A percentile compares a stretch with the other conserved stretches of the same genome.
Conservation (phyloP, 495 filamentous ascomycete genomes). For the Friedmanniomyces endolithicus region DNA sequence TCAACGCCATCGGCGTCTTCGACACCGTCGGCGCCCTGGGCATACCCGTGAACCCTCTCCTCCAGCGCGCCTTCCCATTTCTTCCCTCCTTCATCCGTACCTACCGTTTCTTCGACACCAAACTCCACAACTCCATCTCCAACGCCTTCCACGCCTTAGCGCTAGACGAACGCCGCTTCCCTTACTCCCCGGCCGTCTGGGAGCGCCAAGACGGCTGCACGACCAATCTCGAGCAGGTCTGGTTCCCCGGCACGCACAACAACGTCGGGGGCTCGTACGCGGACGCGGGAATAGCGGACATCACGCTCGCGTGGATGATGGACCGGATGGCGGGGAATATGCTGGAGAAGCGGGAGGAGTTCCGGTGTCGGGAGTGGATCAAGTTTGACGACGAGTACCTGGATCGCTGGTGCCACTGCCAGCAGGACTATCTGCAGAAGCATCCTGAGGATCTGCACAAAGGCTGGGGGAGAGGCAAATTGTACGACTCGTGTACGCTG, state of each 20-base stretch:
- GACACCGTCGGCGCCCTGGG: constrained; percentile 30
- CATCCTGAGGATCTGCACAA: constrained; percentile 40
- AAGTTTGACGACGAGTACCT: constrained; percentile 42
- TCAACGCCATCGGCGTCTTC: constrained; percentile 25
- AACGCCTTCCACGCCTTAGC: constrained; percentile 31
- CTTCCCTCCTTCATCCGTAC: constrained; percentile 19
- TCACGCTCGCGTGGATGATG: constrained; percentile 30
- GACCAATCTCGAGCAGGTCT: constrained; percentile 28
- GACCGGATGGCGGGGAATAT: constrained; percentile 17
- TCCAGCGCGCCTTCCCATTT: constrained; percentile 18
- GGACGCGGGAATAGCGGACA: constrained; percentile 23
- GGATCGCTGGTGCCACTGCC: constrained; percentile 30
- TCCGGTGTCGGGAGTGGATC: constrained; percentile 31
- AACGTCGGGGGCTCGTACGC: constrained; percentile 31
- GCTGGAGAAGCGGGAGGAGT: constrained; percentile 11
- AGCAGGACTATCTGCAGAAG: constrained; percentile 20
- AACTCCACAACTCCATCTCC: constrained; percentile 16
- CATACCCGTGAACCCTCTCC: constrained; percentile 23
- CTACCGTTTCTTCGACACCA: constrained; percentile 22
- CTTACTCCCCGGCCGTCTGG: constrained; percentile 25
- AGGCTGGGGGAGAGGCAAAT: constrained; percentile 46
- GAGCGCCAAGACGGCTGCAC: constrained; percentile 11
- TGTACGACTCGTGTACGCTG: constrained; percentile 37
- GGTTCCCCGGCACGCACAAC: constrained; percentile 30
- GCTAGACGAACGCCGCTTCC: constrained; percentile 28